Conservation (phyloP, 164 flowering plant species). For the Vitis amurensis region DNA sequence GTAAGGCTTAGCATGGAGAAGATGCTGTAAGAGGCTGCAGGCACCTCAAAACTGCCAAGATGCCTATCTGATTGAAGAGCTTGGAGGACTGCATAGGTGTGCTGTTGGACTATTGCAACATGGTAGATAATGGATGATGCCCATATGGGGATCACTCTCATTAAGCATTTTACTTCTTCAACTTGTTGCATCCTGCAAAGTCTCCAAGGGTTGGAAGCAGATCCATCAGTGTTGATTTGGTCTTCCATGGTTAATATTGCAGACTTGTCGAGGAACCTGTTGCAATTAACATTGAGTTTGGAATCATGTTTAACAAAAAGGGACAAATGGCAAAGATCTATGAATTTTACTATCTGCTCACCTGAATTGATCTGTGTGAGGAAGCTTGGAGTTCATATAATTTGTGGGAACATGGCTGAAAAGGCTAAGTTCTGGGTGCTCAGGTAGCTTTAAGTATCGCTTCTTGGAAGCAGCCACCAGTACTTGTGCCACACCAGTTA, state of each 20-base stretch:
- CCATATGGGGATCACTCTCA: slow-evolving; percentile 51
- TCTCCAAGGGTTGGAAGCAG: slow-evolving; percentile 38
- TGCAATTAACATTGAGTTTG: neutral
- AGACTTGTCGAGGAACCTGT: slow-evolving; percentile 29
- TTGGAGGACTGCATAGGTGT: neutral
- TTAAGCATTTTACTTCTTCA: slow-evolving; percentile 52
- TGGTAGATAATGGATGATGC: neutral
- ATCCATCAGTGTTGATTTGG: slow-evolving; percentile 30
- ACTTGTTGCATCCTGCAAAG: slow-evolving; percentile 59
- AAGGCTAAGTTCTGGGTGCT: slow-evolving; percentile 25
- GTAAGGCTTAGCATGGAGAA: slow-evolving; percentile 15
- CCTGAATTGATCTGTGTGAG: neutral
- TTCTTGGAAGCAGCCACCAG: slow-evolving; percentile 47
- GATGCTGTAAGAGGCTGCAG: slow-evolving; percentile 13
- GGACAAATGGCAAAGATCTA: neutral
- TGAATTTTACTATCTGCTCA: slow-evolving; percentile 9
- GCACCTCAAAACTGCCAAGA: slow-evolving; percentile 2
- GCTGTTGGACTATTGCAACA: neutral
- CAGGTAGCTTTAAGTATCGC: slow-evolving; percentile 26
- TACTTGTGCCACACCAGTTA: slow-evolving; percentile 40
- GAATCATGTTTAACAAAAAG: neutral
- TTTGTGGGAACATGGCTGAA: slow-evolving; percentile 26
- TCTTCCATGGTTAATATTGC: slow-evolving; percentile 16
- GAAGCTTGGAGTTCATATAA: slow-evolving; percentile 36
- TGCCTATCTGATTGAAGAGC: neutral